Evolutionary conservation across 257 asterid genomes (phyloP).

Genomic region (Ilex asprella): DNA sequence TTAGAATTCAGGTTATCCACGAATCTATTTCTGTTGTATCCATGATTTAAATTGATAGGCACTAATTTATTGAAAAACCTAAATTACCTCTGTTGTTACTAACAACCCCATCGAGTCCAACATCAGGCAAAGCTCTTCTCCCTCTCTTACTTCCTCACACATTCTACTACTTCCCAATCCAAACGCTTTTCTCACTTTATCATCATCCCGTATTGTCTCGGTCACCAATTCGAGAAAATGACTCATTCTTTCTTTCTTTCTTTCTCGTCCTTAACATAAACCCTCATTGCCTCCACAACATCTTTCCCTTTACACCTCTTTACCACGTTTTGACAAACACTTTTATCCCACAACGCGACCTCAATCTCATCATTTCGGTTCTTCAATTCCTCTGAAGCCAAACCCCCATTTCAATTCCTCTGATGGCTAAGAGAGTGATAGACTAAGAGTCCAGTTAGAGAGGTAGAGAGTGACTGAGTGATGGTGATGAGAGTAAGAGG

Average conservation of each 20-base stretch:
- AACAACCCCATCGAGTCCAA: conserved; percentile 11
- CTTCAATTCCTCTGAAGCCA: conserved; percentile 50
- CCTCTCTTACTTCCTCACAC: conserved; percentile 8
- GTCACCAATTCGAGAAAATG: conserved; percentile 72
- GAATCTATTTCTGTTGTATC: too few species aligned
- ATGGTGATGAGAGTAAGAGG: too few species aligned
- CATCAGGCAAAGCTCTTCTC: conserved; percentile 15
- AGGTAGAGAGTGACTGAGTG: too few species aligned
- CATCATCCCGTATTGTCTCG: conserved; percentile 25
- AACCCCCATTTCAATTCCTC: conserved; percentile 30
- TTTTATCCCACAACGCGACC: conserved; percentile 59
- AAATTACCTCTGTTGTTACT: conserved; percentile 30
- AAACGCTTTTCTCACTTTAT: conserved; percentile 22
- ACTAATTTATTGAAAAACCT: neutral
- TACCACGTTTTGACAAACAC: conserved; percentile 20
- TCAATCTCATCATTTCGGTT: conserved; percentile 63
- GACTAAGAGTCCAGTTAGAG: too few species aligned
- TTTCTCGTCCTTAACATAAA: conserved; percentile 46
- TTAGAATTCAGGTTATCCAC: too few species aligned
- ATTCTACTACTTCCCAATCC: conserved; percentile 8
- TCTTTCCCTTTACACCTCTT: conserved; percentile 36
- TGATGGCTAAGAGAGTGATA: too few species aligned
- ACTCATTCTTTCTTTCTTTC: conserved; percentile 53
- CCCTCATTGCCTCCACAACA: conserved; percentile 37
- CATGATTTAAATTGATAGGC: too few species aligned